Conservation (phyloP, 371 early-diverging fungal species). For the Cokeromyces recurvatus region DNA sequence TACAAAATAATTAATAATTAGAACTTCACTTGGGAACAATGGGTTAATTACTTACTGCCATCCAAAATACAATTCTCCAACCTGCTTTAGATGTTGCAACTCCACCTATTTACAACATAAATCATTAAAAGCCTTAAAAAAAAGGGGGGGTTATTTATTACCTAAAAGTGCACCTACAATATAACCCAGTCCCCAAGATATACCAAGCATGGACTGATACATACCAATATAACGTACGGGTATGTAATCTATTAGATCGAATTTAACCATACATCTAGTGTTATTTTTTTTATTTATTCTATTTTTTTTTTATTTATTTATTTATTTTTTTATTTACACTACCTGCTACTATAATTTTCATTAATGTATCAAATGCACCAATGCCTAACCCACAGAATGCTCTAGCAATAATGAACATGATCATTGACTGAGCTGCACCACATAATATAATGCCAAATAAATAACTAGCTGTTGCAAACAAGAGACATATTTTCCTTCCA, state of each 20-base stretch:
- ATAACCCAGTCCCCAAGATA: constrained; percentile 54
- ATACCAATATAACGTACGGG: constrained; percentile 57
- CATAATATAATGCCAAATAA: constrained; percentile 62
- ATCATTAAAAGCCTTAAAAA: neutral
- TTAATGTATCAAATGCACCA: constrained; percentile 64
- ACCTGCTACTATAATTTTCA: constrained; percentile 71
- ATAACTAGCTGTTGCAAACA: constrained; percentile 58
- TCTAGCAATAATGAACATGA: constrained; percentile 62
- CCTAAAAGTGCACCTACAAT: constrained; percentile 56
- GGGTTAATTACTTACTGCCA: constrained; percentile 24
- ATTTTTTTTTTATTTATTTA: too few species aligned
- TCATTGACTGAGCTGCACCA: constrained; percentile 62
- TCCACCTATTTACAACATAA: constrained; percentile 19
- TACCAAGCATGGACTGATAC: constrained; percentile 47
- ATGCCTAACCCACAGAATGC: constrained; percentile 68
- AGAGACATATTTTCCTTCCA: constrained; percentile 58
- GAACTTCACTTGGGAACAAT: neutral
- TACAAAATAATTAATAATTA: too few species aligned
- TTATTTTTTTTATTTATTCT: too few species aligned
- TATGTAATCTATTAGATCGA: constrained; percentile 31
- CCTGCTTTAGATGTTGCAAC: constrained; percentile 21
- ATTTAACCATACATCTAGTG: too few species aligned
- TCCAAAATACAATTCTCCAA: constrained; percentile 42
- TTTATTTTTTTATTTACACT: constrained; percentile 16
- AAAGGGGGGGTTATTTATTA: too few species aligned